Evolutionary conservation across 352 stramenopile species (phyloP).

Genomic region (Globisporangium spiculum): DNA sequence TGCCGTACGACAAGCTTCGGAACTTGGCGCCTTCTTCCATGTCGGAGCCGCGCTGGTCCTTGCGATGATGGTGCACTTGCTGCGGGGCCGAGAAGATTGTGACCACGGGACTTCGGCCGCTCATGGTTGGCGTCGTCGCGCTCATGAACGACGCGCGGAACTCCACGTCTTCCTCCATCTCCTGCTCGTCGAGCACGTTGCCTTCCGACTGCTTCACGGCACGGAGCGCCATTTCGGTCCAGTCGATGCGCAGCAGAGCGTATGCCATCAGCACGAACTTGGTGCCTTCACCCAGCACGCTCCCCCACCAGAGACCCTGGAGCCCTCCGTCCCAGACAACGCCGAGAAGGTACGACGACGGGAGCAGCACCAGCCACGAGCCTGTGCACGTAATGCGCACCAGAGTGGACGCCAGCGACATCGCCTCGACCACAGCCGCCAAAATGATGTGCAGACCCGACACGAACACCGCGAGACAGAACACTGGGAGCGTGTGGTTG

Average conservation of each 20-base stretch:
- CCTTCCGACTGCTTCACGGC: constrained; percentile 67
- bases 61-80: constrained; percentile 40
- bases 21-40: constrained; percentile 20
- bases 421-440: constrained; percentile 73
- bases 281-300: constrained; percentile 59
- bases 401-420: constrained; percentile 72
- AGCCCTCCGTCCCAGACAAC: constrained; percentile 49
- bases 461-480: constrained; percentile 71
- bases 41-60: constrained; percentile 12
- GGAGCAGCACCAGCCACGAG: constrained; percentile 73
- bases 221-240: constrained; percentile 57
- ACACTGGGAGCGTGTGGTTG: constrained; percentile 56
- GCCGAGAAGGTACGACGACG: constrained; percentile 54
- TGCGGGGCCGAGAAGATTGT: constrained; percentile 56
- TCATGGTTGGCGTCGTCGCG: constrained; percentile 62
- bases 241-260: constrained; percentile 64
- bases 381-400: constrained; percentile 63
- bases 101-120: constrained; percentile 47
- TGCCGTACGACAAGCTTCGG: constrained; percentile 21
- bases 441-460: constrained; percentile 76
- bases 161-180: constrained; percentile 63
- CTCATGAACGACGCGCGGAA: constrained; percentile 56
- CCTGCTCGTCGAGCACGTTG: constrained; percentile 40
- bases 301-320: constrained; percentile 72
- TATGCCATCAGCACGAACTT: constrained; percentile 70